phyloP scores from a whole-genome alignment of 1,284 basidiomycete species.

The Hortiboletus rubellus region DNA sequence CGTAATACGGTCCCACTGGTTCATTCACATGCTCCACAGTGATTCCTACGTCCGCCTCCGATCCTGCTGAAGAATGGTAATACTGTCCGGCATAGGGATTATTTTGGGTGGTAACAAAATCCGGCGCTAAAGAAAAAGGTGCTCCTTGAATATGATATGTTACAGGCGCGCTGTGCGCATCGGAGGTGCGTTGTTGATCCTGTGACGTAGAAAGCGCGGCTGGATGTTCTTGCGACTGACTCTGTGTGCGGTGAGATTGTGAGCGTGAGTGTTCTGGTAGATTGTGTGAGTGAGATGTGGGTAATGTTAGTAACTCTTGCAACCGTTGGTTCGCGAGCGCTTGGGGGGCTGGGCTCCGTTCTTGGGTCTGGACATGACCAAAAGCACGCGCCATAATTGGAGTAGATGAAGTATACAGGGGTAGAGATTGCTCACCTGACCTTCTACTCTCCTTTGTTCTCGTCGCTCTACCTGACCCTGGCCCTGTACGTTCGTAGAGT shows the following conservation, averaged over 20 bases:
- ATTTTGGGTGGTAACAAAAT: background rate
- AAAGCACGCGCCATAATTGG: background rate
- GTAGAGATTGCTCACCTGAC: constrained; percentile 4
- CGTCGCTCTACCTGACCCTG: background rate
- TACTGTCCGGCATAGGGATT: constrained; percentile 12
- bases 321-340: constrained; percentile 23
- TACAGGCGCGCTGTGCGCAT: background rate
- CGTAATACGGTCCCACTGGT: constrained; percentile 13
- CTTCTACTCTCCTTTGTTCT: constrained; percentile 2
- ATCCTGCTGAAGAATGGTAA: background rate
- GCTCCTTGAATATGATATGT: constrained; percentile 4
- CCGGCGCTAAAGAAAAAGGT: constrained; percentile 7
- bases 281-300: constrained; percentile 1
- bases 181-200: background rate
- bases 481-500: background rate
- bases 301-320: constrained; percentile 28
- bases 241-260: constrained; percentile 1
- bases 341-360: constrained; percentile 1
- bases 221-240: constrained; percentile 1
- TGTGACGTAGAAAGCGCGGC: background rate
- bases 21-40: constrained; percentile 17
- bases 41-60: constrained; percentile 15
- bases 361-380: constrained; percentile 1
- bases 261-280: background rate
- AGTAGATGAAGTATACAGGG: too few species aligned